A percentile compares a stretch with the other conserved stretches of the same genome.
These are phyloP conservation scores for Neonothopanus nambi DNA, from an alignment of 1,284 basidiomycete species.

Conservation along the genomic window DNA sequence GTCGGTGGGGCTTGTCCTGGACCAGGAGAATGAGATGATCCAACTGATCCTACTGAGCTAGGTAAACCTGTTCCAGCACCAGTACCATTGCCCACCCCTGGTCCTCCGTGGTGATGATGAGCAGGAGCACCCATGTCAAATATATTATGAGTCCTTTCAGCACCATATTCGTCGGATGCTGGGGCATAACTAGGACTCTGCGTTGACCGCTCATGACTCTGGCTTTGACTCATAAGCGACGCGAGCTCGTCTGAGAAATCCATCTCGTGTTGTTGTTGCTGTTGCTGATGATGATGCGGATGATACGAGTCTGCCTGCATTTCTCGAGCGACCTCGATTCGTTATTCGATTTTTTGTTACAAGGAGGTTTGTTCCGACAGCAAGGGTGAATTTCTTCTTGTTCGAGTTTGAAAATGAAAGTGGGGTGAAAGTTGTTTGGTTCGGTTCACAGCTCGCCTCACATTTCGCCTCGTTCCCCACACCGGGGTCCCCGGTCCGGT, in stretches of 20 bases:
- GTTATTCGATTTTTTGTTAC: no score
- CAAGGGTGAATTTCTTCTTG: no score
- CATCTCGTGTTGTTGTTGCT: conserved; percentile 28
- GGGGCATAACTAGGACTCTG: conserved; percentile 21
- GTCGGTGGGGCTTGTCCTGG: not conserved
- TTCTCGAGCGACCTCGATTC: no score
- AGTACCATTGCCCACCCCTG: no score
- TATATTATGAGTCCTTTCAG: conserved; percentile 61
- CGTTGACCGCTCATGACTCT: conserved; percentile 33
- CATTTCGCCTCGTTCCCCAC: no score
- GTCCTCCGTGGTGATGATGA: conserved; percentile 11
- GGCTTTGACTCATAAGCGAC: conserved; percentile 56
- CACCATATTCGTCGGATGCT: conserved; percentile 35
- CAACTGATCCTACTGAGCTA: not conserved
- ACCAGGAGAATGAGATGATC: conserved; percentile 3
- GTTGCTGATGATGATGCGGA: not conserved
- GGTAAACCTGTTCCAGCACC: not conserved
- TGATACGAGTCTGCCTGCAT: conserved; percentile 16
- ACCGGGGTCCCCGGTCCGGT: no score
- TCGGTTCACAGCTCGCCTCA: no score
- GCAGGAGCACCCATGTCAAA: conserved; percentile 63
- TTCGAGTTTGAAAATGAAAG: no score
- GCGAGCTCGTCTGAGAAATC: conserved; percentile 69
- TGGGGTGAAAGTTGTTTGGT: no score
- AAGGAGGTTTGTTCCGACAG: no score